Evolutionary conservation across 805 yeast species (phyloP).

Genomic region (Wickerhamiella qilinensis): DNA sequence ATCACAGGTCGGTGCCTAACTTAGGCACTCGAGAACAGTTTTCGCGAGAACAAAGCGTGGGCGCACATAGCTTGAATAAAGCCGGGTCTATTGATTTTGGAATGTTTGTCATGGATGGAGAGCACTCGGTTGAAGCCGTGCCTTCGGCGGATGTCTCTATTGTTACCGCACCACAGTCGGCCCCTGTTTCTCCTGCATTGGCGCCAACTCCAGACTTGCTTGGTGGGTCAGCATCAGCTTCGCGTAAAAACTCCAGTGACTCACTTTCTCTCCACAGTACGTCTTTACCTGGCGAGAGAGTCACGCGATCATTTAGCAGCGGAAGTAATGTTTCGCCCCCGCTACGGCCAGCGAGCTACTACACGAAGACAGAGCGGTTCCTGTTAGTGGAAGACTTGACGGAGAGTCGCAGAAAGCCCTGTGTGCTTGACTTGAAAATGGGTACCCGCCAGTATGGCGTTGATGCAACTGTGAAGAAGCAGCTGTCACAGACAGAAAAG

Average conservation of each 20-base stretch:
- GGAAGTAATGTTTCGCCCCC: constrained; percentile 11
- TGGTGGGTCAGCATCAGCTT: neutral
- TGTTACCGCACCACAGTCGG: neutral
- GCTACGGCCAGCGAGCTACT: constrained; percentile 11
- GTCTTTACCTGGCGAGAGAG: neutral
- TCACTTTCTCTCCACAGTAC: neutral
- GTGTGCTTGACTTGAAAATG: constrained; percentile 91
- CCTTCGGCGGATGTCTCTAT: neutral
- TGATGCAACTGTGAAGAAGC: constrained; percentile 64
- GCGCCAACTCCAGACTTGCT: neutral
- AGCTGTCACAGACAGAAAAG: constrained; percentile 62
- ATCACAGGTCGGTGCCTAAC: too few relatives aligned
- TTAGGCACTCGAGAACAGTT: too few relatives aligned
- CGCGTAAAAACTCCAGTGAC: neutral
- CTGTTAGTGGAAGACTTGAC: constrained; percentile 84
- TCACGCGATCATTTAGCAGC: neutral
- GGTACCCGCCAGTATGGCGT: constrained; percentile 97
- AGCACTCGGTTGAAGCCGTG: neutral
- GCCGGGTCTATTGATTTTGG: constrained; percentile 17
- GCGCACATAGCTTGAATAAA: neutral
- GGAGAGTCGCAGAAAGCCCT: constrained; percentile 63
- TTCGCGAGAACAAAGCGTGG: neutral
- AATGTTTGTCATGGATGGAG: constrained; percentile 31
- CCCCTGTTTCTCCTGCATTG: constrained; percentile 4
- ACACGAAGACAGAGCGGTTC: constrained; percentile 58